Evolutionary conservation across 2,329 filamentous ascomycete genomes (phyloP).

Genomic region (Aureobasidium zeae): DNA sequence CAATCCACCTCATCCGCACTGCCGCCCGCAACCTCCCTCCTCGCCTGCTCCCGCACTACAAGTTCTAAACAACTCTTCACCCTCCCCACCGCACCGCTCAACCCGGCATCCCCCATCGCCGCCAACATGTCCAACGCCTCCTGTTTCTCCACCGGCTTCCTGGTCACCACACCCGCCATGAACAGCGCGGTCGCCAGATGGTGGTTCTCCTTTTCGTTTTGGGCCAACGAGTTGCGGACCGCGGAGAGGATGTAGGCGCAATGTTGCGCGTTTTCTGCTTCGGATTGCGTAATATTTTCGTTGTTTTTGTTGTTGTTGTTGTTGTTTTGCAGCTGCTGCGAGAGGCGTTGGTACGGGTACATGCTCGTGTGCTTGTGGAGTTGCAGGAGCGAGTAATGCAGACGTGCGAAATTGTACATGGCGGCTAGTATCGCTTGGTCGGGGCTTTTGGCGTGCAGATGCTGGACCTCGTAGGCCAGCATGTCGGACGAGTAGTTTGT

Average conservation of each 20-base stretch:
- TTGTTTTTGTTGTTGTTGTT: background rate
- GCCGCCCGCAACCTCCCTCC: constrained; percentile 31
- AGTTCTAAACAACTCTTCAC: constrained; percentile 39
- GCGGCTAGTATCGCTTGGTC: background rate
- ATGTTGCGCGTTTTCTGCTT: constrained; percentile 21
- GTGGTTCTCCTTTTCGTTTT: constrained; percentile 25
- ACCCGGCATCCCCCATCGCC: constrained; percentile 38
- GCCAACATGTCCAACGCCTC: constrained; percentile 41
- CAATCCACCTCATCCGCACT: constrained; percentile 41
- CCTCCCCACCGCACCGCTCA: constrained; percentile 40
- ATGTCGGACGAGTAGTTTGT: background rate
- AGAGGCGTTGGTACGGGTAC: constrained; percentile 39
- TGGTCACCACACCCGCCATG: constrained; percentile 42
- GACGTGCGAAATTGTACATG: constrained; percentile 1
- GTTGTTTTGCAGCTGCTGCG: background rate
- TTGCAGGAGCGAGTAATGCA: constrained; percentile 24
- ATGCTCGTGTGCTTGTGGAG: constrained; percentile 47
- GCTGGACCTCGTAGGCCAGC: background rate
- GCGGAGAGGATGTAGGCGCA: constrained; percentile 37
- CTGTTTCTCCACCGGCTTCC: constrained; percentile 35
- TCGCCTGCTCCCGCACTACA: constrained; percentile 41
- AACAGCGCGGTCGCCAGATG: constrained; percentile 46
- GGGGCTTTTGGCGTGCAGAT: background rate
- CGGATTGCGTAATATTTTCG: too few relatives aligned
- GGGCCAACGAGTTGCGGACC: constrained; percentile 23